Evolutionary conservation across 306 rosid species (phyloP).

Genomic region (Datisca glomerata): DNA sequence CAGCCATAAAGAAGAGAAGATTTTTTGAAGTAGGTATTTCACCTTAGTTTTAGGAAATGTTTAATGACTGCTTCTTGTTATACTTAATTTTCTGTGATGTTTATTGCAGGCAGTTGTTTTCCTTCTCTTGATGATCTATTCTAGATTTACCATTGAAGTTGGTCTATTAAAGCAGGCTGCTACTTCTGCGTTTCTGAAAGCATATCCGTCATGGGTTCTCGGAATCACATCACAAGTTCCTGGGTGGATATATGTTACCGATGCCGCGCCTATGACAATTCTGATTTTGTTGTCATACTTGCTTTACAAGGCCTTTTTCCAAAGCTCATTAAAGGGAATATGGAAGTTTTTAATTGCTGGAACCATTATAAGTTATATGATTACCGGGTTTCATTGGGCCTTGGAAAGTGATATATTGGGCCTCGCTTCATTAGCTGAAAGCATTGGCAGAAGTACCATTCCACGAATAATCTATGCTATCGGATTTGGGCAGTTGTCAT

Average conservation of each 20-base stretch:
- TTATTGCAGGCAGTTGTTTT: constrained; percentile 63
- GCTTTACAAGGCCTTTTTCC: constrained; percentile 35
- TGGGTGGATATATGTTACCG: constrained; percentile 45
- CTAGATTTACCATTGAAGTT: constrained; percentile 74
- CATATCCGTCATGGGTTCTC: constrained; percentile 54
- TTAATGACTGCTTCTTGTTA: constrained; percentile 7
- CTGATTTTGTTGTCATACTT: constrained; percentile 55
- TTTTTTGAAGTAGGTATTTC: constrained; percentile 48
- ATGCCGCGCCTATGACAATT: constrained; percentile 41
- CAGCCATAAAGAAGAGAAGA: constrained; percentile 41
- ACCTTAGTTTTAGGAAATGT: constrained; percentile 2
- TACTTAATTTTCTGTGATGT: constrained; percentile 3
- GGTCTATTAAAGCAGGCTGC: constrained; percentile 86
- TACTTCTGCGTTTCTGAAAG: constrained; percentile 55
- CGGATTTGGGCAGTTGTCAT: constrained; percentile 55
- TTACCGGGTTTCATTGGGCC: constrained; percentile 55
- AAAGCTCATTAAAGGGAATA: constrained; percentile 27
- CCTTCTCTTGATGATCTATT: constrained; percentile 65
- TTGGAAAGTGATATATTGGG: constrained; percentile 31
- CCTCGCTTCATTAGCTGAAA: constrained; percentile 26
- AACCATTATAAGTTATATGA: constrained; percentile 49
- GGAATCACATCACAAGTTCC: constrained; percentile 36
- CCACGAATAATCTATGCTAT: constrained; percentile 62
- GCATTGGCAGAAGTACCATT: constrained; percentile 40
- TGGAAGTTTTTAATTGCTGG: constrained; percentile 44